A percentile compares a stretch with the other conserved stretches of the same genome.
These are phyloP conservation scores for Cinnamomum micranthum DNA, from an alignment of 164 flowering plant genomes.

Conservation along the genomic window DNA sequence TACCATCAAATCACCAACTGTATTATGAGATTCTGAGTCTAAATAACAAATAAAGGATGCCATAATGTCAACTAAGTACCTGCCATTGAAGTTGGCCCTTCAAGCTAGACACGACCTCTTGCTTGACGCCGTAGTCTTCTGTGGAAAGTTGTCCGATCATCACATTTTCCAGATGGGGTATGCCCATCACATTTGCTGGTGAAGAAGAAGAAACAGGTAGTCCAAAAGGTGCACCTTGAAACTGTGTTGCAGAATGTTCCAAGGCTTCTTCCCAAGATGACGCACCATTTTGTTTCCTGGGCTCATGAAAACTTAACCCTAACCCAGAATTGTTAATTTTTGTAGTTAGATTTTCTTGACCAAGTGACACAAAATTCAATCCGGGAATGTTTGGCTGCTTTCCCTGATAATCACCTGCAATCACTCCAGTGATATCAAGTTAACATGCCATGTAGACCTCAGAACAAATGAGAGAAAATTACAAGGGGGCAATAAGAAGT, in stretches of 20 bases:
- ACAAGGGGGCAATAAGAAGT: conserved; percentile 1
- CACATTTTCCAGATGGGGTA: conserved; percentile 34
- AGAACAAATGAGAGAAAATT: not conserved
- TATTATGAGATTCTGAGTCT: too few species aligned
- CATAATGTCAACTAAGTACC: conserved; percentile 27
- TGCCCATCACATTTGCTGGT: conserved; percentile 16
- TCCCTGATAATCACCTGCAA: conserved; percentile 47
- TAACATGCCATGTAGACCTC: conserved; percentile 3
- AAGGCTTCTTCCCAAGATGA: conserved; percentile 51
- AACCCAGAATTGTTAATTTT: conserved; percentile 23
- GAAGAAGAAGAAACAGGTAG: conserved; percentile 32
- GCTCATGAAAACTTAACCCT: conserved; percentile 20
- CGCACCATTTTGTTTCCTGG: conserved; percentile 31
- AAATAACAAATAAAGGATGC: not conserved
- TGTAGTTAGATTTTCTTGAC: conserved; percentile 21
- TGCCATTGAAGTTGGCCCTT: conserved; percentile 43
- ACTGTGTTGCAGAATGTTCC: conserved; percentile 33
- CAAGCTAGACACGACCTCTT: conserved; percentile 24
- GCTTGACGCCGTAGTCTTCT: conserved; percentile 32
- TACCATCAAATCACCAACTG: too few species aligned
- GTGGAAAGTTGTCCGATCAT: conserved; percentile 27
- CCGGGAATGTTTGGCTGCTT: conserved; percentile 31
- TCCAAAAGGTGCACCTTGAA: conserved; percentile 26
- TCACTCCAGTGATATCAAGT: conserved; percentile 5
- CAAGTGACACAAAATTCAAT: conserved; percentile 25